Conservation (phyloP, 2,329 filamentous ascomycete species). For the Epichloe typhina region DNA sequence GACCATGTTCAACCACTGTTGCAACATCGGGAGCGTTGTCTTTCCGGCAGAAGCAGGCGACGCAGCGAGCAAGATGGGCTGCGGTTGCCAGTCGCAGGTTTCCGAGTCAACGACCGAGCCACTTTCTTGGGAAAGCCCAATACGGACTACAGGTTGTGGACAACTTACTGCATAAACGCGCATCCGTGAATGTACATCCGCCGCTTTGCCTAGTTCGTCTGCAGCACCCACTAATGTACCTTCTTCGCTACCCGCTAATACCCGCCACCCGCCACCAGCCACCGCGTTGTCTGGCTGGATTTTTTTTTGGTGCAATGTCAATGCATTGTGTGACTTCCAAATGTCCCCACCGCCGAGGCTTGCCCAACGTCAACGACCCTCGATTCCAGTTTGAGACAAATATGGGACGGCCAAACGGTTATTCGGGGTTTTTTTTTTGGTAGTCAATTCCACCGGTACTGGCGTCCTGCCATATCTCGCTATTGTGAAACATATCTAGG, state of each 20-base stretch:
- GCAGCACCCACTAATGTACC: no score
- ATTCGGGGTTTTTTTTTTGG: neutral
- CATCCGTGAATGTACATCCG: no score
- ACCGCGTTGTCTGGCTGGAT: neutral
- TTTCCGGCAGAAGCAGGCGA: no score
- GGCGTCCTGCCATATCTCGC: no score
- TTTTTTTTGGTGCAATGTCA: neutral
- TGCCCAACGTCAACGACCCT: neutral
- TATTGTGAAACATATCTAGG: neutral
- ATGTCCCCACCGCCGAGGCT: neutral
- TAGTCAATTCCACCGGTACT: neutral
- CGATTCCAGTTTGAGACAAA: neutral
- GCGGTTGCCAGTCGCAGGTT: no score
- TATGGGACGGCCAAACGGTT: neutral
- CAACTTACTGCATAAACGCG: no score
- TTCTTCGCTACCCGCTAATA: no score
- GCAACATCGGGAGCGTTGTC: no score
- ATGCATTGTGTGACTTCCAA: neutral
- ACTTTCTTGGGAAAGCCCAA: neutral
- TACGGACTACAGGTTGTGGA: neutral
- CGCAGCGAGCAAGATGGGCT: no score
- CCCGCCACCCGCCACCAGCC: neutral
- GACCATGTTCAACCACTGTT: no score
- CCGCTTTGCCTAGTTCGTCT: no score
- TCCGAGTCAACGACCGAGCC: no score